A percentile compares a stretch with the other conserved stretches of the same genome.
Evolutionary conservation across 768 basidiomycete genomes (phyloP).

Genomic region (Mycena galopus): DNA sequence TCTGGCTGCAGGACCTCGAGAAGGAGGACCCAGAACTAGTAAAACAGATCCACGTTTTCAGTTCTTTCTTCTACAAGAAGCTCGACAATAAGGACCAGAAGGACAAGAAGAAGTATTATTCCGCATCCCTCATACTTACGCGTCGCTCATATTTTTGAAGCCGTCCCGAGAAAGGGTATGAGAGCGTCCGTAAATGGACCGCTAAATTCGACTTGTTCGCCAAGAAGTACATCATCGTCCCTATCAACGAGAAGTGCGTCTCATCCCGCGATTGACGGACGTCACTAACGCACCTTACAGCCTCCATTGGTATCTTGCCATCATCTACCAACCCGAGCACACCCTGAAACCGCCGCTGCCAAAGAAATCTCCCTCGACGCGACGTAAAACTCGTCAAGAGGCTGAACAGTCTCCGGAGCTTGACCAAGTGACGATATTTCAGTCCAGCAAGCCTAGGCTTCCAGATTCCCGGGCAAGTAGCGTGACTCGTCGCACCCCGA

Average conservation of each 20-base stretch:
- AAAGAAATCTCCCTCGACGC: slow-evolving; percentile 29
- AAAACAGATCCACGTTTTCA: slow-evolving; percentile 89
- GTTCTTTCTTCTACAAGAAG: slow-evolving; percentile 98
- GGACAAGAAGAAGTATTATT: slow-evolving; percentile 71
- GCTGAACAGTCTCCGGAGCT: slow-evolving; percentile 15
- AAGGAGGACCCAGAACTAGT: slow-evolving; percentile 70
- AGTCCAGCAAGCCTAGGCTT: not conserved
- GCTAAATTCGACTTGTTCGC: slow-evolving; percentile 87
- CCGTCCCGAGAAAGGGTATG: slow-evolving; percentile 76
- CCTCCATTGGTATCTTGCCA: slow-evolving; percentile 96
- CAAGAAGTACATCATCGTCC: slow-evolving; percentile 94
- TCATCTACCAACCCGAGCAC: slow-evolving; percentile 88
- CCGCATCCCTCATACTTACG: not conserved
- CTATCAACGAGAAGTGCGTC: slow-evolving; percentile 95
- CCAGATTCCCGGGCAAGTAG: slow-evolving; percentile 32
- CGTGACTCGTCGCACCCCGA: slow-evolving; percentile 25
- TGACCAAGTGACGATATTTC: not conserved
- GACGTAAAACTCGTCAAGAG: slow-evolving; percentile 30
- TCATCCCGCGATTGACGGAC: not conserved
- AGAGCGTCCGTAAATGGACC: slow-evolving; percentile 95
- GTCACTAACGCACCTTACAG: slow-evolving; percentile 53
- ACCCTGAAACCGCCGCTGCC: slow-evolving; percentile 57
- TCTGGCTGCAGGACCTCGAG: slow-evolving; percentile 76
- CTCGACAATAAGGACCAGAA: slow-evolving; percentile 67
- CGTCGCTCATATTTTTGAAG: slow-evolving; percentile 23